Evolutionary conservation across 225 moss, liverwort and hornwort genomes (phyloP).

Genomic region (Climacium dendroides): DNA sequence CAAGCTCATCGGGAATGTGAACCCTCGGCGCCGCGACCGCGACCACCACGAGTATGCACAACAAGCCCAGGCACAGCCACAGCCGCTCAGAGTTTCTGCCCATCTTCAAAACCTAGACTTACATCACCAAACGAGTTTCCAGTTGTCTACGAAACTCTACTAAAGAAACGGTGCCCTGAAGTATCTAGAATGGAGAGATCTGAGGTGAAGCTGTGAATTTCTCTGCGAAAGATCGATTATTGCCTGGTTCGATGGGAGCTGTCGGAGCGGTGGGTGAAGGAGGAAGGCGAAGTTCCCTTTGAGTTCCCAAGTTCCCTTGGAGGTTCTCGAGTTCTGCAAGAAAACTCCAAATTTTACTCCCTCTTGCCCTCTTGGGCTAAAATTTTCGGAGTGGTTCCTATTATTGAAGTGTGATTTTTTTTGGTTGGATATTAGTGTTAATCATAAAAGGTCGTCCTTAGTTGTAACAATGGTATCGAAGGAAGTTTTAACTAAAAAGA

Average conservation of each 20-base stretch:
- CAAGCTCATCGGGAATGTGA: constrained; percentile 68
- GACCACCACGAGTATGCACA: not conserved
- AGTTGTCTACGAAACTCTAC: not conserved
- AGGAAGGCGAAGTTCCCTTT: not conserved
- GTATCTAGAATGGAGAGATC: not conserved
- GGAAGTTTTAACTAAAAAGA: too few relatives aligned
- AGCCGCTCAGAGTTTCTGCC: not conserved
- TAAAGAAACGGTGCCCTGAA: not conserved
- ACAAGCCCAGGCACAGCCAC: constrained; percentile 9
- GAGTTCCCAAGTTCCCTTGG: not conserved
- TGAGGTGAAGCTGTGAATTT: not conserved
- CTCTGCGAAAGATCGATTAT: not conserved
- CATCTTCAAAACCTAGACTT: not conserved
- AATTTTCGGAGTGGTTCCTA: not conserved
- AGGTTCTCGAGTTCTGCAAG: not conserved
- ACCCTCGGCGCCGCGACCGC: constrained; percentile 27
- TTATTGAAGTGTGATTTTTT: not conserved
- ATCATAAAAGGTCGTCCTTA: accelerated
- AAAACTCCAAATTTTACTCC: too few relatives aligned
- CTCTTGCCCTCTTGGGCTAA: not conserved
- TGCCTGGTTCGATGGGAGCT: not conserved
- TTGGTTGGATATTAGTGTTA: not conserved
- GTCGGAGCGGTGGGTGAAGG: not conserved
- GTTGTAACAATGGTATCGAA: accelerated
- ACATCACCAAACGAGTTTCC: not conserved